phyloP scores from a whole-genome alignment of 2,329 filamentous ascomycete species.

The Plectosphaerella plurivora region DNA sequence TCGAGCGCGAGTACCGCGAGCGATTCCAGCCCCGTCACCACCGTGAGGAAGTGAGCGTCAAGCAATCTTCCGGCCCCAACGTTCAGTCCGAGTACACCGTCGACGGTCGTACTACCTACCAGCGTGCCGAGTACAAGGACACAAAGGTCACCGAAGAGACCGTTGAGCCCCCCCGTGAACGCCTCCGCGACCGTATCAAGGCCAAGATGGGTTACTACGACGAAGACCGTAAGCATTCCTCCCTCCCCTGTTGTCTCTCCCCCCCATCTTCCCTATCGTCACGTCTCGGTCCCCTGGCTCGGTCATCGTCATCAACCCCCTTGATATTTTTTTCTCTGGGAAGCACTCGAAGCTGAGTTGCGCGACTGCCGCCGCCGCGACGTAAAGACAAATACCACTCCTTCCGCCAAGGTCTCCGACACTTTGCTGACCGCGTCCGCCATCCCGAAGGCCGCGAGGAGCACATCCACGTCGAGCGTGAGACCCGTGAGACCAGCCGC shows the following conservation, averaged over 20 bases:
- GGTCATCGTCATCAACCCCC: conserved; percentile 3
- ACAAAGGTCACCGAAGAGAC: conserved; percentile 59
- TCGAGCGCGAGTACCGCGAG: conserved; percentile 63
- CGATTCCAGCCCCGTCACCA: conserved; percentile 50
- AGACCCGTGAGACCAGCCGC: conserved; percentile 40
- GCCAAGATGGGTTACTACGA: conserved; percentile 64
- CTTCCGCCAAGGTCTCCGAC: conserved; percentile 44
- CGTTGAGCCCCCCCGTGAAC: conserved; percentile 46
- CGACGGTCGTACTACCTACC: conserved; percentile 25
- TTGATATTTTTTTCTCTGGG: conserved; percentile 8
- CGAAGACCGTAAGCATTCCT: conserved; percentile 47
- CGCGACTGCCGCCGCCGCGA: conserved; percentile 2
- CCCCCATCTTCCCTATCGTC: not conserved
- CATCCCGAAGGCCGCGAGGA: conserved; percentile 42
- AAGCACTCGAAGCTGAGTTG: conserved; percentile 12
- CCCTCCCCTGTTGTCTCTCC: not conserved
- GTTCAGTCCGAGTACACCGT: conserved; percentile 27
- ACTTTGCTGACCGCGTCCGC: conserved; percentile 52
- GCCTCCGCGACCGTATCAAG: conserved; percentile 32
- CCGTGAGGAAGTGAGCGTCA: conserved; percentile 28
- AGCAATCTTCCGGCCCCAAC: conserved; percentile 32
- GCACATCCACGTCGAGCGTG: conserved; percentile 33
- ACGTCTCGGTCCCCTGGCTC: not conserved
- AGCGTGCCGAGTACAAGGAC: conserved; percentile 45
- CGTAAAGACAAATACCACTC: conserved; percentile 54